Conservation (phyloP, 1,284 basidiomycete genomes). For the Cryptococcus floricola region DNA sequence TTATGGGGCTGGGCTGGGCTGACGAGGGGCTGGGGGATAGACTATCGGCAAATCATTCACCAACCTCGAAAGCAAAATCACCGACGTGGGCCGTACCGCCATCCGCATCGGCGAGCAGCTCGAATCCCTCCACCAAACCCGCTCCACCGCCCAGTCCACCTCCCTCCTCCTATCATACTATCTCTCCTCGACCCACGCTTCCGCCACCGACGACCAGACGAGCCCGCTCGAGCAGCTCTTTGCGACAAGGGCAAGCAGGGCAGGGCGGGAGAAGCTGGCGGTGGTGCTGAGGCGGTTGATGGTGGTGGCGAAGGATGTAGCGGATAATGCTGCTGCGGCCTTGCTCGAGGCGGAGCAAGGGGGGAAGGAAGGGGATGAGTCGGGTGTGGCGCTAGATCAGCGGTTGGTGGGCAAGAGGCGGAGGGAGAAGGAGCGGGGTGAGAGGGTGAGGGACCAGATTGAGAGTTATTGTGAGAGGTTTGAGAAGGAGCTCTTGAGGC, state of each 20-base stretch:
- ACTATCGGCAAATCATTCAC: constrained; percentile 76
- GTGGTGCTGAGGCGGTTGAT: constrained; percentile 81
- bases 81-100: constrained; percentile 88
- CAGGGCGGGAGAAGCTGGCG: constrained; percentile 83
- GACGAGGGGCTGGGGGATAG: constrained; percentile 52
- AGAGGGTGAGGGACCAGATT: constrained; percentile 59
- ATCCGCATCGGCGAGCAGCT: constrained; percentile 96
- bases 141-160: constrained; percentile 88
- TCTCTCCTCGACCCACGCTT: constrained; percentile 85
- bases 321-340: constrained; percentile 38
- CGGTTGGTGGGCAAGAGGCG: constrained; percentile 24
- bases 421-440: constrained; percentile 46
- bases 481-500: constrained; percentile 94
- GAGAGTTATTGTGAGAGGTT: constrained; percentile 96
- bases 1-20: background rate
- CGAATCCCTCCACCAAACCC: constrained; percentile 87
- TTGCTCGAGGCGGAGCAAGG: constrained; percentile 61
- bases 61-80: constrained; percentile 80
- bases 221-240: constrained; percentile 44
- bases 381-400: constrained; percentile 3
- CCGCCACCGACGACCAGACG: constrained; percentile 49
- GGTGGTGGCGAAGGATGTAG: constrained; percentile 77
- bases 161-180: constrained; percentile 95
- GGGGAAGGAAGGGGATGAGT: constrained; percentile 15
- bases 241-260: constrained; percentile 60